phyloP scores from a whole-genome alignment of 129 eudicot species.

The Heracleum sosnowskyi region DNA sequence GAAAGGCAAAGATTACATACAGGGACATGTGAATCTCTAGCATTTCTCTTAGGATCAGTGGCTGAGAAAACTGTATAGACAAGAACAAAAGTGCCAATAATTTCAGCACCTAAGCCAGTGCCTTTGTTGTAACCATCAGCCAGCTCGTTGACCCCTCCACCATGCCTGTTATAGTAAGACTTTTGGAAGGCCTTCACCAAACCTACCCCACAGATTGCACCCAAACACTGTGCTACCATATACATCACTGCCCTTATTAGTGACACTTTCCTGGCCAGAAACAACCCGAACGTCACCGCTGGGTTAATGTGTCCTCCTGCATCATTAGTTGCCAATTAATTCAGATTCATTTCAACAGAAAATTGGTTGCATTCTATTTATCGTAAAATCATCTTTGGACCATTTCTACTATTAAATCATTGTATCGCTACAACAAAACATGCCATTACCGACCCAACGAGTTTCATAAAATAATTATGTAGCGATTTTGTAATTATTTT shows the following conservation, averaged over 20 bases:
- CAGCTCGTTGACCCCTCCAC: slow-evolving; percentile 77
- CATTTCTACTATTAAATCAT: too few relatives aligned
- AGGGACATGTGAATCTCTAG: slow-evolving; percentile 94
- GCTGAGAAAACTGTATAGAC: slow-evolving; percentile 90
- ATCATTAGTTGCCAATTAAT: neutral
- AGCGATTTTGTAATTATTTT: too few relatives aligned
- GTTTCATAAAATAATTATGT: too few relatives aligned
- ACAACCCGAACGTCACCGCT: slow-evolving; percentile 81
- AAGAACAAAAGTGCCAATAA: slow-evolving; percentile 85
- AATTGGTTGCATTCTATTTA: too few relatives aligned
- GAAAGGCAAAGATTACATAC: slow-evolving; percentile 30
- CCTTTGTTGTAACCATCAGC: slow-evolving; percentile 73
- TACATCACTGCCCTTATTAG: slow-evolving; percentile 60
- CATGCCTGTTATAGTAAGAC: slow-evolving; percentile 53
- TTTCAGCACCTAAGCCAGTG: slow-evolving; percentile 72
- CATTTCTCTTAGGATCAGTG: slow-evolving; percentile 87
- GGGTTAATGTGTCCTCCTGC: slow-evolving; percentile 95
- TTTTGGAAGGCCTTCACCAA: slow-evolving; percentile 81
- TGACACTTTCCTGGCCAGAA: slow-evolving; percentile 83
- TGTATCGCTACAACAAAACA: too few relatives aligned
- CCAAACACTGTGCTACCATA: slow-evolving; percentile 83
- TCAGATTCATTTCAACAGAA: too few relatives aligned
- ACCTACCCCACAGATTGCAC: slow-evolving; percentile 91
- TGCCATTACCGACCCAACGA: too few relatives aligned
- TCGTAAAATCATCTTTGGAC: too few relatives aligned